Base-by-base conservation (phyloP, 1,284 basidiomycete genomes). In the Tremellales sp. region DNA sequence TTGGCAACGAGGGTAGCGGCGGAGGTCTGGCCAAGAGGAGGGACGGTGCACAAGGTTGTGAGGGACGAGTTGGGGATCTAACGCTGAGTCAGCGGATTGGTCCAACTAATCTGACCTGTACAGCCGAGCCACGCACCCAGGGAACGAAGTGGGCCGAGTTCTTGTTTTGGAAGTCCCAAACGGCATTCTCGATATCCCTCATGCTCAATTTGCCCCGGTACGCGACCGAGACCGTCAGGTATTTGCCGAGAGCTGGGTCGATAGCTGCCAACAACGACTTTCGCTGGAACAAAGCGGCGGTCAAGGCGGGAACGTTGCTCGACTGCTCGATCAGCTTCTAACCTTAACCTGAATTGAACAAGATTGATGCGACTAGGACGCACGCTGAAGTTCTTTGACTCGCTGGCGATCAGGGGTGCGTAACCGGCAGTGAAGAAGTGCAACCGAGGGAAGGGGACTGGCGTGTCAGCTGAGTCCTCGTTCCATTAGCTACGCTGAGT, bases 371-470 rank as follows among this genome's bases (percentile, higher is more conserved):
- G 43, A 70, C 51, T 52, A 64, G 60, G 29, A 48, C 72, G 53
- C 48, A 73, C 70, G 35, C 61, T 69, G 78, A 84, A 96, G 7
- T 81, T 77, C 54, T 78, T 79, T 3, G 81, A 76, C 45, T 80
- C 81, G 0, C 80, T 76, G 53, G 88, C 80, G 55, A 80, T 80
- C 62, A 93, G 82, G 0, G 90, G 90, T 0, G 88, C 87, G 67
- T 88, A 89, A 53, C 86, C 89, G 26, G 87, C 87, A 75, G 88
- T 87, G 58, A 94, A 80, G 81, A 93, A 94, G 69, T 94, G 90
- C 47, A 94, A 80, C 55, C 90, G 87, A 58, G 90, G 90, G 80
- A 94, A 94, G 0, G 90, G 90, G 48, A 94, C 67, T 66, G 36
- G n/a, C 48, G 27, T n/a, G 46, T 54, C 33, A 49, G 43, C 41